Evolutionary conservation across 345 rosid species (phyloP).

Genomic region (Gossypium herbaceum): DNA sequence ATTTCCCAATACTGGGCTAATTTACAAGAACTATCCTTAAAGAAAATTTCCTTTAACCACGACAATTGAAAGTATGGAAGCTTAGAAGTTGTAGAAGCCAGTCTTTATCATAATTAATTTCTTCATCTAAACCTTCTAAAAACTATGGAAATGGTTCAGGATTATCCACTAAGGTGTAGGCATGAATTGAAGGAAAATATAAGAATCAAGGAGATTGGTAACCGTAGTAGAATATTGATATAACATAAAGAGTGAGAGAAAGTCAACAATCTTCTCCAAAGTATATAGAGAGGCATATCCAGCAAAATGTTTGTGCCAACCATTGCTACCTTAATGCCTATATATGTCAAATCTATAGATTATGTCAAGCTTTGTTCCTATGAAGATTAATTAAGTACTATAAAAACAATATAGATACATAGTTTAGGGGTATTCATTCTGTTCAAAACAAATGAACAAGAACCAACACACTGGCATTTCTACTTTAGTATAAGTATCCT

Average conservation of each 20-base stretch:
- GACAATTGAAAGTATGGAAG: neutral
- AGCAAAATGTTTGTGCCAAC: neutral
- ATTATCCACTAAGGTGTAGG: neutral
- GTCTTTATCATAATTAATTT: neutral
- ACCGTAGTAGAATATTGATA: neutral
- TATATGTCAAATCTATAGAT: neutral
- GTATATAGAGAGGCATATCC: neutral
- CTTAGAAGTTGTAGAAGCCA: neutral
- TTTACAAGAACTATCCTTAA: constrained; percentile 2
- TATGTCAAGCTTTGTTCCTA: neutral
- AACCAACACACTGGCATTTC: no score
- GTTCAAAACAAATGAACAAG: no score
- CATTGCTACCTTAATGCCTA: neutral
- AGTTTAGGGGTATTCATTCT: neutral
- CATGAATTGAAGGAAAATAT: neutral
- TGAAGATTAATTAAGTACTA: neutral
- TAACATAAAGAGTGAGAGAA: neutral
- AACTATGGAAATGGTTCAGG: neutral
- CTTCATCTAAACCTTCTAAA: neutral
- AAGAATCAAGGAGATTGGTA: neutral
- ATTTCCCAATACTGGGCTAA: neutral
- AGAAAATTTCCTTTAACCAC: neutral
- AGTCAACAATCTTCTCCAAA: neutral
- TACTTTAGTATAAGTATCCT: neutral
- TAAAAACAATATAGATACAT: neutral